phyloP scores from a whole-genome alignment of 306 rosid genomes.

The Erythrophleum fordii region DNA sequence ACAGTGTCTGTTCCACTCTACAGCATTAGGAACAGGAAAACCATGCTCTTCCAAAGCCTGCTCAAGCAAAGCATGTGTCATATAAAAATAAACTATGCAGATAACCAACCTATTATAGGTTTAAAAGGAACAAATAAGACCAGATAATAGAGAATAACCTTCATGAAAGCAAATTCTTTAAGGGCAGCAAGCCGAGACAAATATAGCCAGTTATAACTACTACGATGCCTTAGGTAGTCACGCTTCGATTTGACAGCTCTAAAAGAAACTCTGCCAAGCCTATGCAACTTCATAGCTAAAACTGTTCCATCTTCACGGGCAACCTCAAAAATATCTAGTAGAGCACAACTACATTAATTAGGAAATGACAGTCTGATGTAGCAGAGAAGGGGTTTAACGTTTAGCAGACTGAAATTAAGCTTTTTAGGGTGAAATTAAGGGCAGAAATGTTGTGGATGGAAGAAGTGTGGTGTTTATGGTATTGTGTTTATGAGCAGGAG shows the following conservation, averaged over 20 bases:
- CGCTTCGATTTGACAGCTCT: constrained; percentile 97
- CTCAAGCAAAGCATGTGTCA: constrained; percentile 32
- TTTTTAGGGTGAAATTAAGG: neutral
- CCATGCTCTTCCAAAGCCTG: constrained; percentile 88
- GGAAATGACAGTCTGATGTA: neutral
- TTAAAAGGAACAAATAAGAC: neutral
- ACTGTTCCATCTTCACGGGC: constrained; percentile 86
- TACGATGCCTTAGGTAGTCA: constrained; percentile 86
- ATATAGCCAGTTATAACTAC: constrained; percentile 90
- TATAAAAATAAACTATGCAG: constrained; percentile 18
- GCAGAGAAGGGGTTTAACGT: neutral
- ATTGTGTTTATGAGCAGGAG: neutral
- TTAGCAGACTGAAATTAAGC: neutral
- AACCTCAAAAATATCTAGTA: constrained; percentile 90
- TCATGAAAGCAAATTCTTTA: constrained; percentile 94
- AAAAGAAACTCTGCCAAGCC: constrained; percentile 93
- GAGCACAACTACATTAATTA: constrained; percentile 29
- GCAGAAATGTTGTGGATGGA: neutral
- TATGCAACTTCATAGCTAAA: constrained; percentile 84
- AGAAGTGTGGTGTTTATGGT: neutral
- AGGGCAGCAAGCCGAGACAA: constrained; percentile 93
- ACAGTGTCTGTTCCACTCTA: constrained; percentile 90
- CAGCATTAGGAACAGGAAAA: constrained; percentile 85
- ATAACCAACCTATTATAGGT: constrained; percentile 13
- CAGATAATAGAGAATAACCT: constrained; percentile 50